A percentile compares a stretch with the other conserved stretches of the same genome.
Conservation (phyloP, 306 rosid genomes). For the Begonia fuchsioides region DNA sequence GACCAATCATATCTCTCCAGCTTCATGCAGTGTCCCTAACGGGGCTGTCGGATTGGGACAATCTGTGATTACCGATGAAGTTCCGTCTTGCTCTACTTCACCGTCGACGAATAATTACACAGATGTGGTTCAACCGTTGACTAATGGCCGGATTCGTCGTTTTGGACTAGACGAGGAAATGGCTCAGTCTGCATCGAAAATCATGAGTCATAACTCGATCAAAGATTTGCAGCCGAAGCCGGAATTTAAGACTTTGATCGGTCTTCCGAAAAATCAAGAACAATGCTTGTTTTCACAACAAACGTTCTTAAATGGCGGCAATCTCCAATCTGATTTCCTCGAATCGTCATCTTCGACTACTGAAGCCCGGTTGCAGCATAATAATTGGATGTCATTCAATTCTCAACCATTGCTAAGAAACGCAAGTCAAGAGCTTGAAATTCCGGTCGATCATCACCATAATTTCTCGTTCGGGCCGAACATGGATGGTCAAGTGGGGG, state of each 20-base stretch:
- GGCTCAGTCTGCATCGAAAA: constrained; percentile 63
- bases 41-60: constrained; percentile 55
- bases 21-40: constrained; percentile 31
- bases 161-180: constrained; percentile 45
- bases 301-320: constrained; percentile 28
- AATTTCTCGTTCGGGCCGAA: constrained; percentile 38
- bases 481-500: constrained; percentile 42
- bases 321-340: constrained; percentile 70
- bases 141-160: constrained; percentile 29
- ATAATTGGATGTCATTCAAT: constrained; percentile 46
- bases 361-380: constrained; percentile 59
- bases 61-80: constrained; percentile 69
- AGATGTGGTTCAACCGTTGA: constrained; percentile 33
- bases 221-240: constrained; percentile 51
- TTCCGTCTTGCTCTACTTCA: constrained; percentile 88
- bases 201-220: constrained; percentile 34
- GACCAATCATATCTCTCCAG: constrained; percentile 34
- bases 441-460: constrained; percentile 48
- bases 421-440: constrained; percentile 53
- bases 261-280: constrained; percentile 49
- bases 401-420: constrained; percentile 63
- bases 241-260: constrained; percentile 60
- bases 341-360: constrained; percentile 92
- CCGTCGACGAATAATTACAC: constrained; percentile 79
- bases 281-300: constrained; percentile 50